phyloP scores from a whole-genome alignment of 169 alveolate species.

The Fabrea salina region DNA sequence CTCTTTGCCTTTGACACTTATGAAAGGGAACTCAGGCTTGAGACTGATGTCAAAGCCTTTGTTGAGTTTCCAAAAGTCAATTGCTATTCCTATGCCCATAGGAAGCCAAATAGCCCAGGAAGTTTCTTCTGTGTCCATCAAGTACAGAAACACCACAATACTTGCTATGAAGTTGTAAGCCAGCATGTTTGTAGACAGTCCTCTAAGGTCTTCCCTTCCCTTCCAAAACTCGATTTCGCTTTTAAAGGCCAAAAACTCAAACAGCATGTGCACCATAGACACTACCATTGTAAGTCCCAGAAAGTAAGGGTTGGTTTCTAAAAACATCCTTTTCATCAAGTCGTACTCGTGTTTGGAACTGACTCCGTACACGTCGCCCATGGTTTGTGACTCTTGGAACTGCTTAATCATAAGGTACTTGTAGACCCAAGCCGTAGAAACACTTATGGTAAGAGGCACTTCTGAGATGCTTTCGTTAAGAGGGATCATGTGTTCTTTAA shows the following conservation, averaged over 20 bases:
- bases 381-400: constrained; percentile 35
- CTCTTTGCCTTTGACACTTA: constrained; percentile 63
- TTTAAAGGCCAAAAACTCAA: constrained; percentile 66
- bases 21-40: constrained; percentile 81
- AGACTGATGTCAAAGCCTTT: constrained; percentile 88
- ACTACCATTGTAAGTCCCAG: constrained; percentile 59
- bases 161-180: constrained; percentile 84
- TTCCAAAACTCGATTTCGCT: constrained; percentile 94
- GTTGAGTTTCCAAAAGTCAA: constrained; percentile 91
- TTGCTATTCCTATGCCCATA: constrained; percentile 83
- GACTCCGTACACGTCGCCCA: constrained; percentile 42
- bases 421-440: constrained; percentile 35
- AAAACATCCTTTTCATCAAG: constrained; percentile 58
- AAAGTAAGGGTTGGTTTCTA: constrained; percentile 59
- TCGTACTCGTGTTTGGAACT: constrained; percentile 44
- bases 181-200: constrained; percentile 91
- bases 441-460: constrained; percentile 12
- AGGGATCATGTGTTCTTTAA: constrained; percentile 33
- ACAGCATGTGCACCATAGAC: constrained; percentile 57
- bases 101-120: constrained; percentile 89
- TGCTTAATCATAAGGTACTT: constrained; percentile 38
- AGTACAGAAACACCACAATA: constrained; percentile 89
- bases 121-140: constrained; percentile 91
- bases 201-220: constrained; percentile 92
- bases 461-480: constrained; percentile 42